These are phyloP conservation scores for Moringa oleifera DNA, from an alignment of 345 rosid species.

Conservation along the genomic window DNA sequence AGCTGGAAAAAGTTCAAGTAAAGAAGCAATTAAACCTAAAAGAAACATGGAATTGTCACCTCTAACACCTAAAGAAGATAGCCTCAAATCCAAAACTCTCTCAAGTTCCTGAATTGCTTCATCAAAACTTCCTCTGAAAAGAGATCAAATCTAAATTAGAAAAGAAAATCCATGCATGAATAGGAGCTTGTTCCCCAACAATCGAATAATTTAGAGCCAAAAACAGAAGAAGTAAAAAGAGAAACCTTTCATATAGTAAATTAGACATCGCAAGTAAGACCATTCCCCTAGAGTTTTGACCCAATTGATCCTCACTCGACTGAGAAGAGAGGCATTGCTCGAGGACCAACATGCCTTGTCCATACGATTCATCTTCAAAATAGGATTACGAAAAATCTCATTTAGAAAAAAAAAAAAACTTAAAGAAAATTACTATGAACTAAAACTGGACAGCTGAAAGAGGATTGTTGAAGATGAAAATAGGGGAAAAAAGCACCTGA, in stretches of 20 bases:
- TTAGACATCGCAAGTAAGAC: conserved; percentile 83
- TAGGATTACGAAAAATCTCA: too few species aligned
- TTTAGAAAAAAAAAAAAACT: not conserved
- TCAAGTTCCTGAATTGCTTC: conserved; percentile 68
- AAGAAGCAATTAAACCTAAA: not conserved
- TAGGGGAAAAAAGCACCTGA: conserved; percentile 40
- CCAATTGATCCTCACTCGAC: conserved; percentile 36
- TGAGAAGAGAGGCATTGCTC: conserved; percentile 77
- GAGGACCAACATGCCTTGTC: conserved; percentile 73
- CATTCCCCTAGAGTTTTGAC: conserved; percentile 54
- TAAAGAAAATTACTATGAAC: not conserved
- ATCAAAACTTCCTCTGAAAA: conserved; percentile 42
- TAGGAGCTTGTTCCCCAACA: too few species aligned
- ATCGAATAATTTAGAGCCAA: not conserved
- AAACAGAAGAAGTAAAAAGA: not conserved
- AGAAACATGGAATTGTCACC: conserved; percentile 26
- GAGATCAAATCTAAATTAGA: conserved; percentile 1
- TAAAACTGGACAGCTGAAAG: not conserved
- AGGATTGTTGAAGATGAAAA: not conserved
- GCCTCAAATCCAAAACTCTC: conserved; percentile 28
- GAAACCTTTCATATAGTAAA: conserved; percentile 59
- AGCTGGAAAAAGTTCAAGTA: not conserved
- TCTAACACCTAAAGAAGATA: conserved; percentile 42
- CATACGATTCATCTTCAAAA: conserved; percentile 56
- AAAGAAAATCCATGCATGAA: not conserved